phyloP scores from a whole-genome alignment of 2,329 filamentous ascomycete species.

The Neonectria hederae region DNA sequence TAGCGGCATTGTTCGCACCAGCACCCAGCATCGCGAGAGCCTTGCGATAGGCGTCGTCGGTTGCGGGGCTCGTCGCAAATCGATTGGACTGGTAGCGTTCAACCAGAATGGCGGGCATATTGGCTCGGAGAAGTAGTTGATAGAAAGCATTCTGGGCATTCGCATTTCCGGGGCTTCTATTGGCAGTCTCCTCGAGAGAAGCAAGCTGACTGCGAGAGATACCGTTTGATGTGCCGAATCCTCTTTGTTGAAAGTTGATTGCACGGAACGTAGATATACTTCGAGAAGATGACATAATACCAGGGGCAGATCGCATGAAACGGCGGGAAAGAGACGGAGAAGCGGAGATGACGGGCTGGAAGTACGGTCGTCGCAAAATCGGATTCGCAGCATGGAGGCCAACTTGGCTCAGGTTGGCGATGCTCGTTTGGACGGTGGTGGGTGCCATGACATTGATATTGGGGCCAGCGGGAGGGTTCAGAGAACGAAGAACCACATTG shows the following conservation, averaged over 20 bases:
- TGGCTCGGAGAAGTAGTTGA: conserved; percentile 86
- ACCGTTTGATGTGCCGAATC: conserved; percentile 57
- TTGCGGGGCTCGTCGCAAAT: conserved; percentile 81
- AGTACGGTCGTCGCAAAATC: conserved; percentile 40
- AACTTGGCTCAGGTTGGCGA: conserved; percentile 41
- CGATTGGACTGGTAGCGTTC: conserved; percentile 88
- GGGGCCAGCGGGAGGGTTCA: conserved; percentile 17
- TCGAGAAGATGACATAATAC: conserved; percentile 33
- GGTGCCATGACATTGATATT: conserved; percentile 23
- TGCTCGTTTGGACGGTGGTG: conserved; percentile 28
- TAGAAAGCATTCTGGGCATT: conserved; percentile 95
- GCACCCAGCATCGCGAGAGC: conserved; percentile 64
- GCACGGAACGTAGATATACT: conserved; percentile 32
- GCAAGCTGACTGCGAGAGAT: conserved; percentile 76
- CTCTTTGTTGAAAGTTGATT: conserved; percentile 42
- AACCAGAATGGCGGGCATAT: conserved; percentile 92
- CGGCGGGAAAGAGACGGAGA: conserved; percentile 36
- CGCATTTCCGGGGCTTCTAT: conserved; percentile 88
- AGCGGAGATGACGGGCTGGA: conserved; percentile 32
- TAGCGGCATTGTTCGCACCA: conserved; percentile 41
- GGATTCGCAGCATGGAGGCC: conserved; percentile 45
- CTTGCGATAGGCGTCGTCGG: conserved; percentile 81
- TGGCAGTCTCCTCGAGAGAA: conserved; percentile 88
- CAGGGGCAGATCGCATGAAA: conserved; percentile 38
- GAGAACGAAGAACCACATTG: conserved; percentile 26